Percentiles rank a stretch among this genome's conserved stretches.
Conservation (phyloP, 768 basidiomycete species). For the Multifurca ochricompacta region DNA sequence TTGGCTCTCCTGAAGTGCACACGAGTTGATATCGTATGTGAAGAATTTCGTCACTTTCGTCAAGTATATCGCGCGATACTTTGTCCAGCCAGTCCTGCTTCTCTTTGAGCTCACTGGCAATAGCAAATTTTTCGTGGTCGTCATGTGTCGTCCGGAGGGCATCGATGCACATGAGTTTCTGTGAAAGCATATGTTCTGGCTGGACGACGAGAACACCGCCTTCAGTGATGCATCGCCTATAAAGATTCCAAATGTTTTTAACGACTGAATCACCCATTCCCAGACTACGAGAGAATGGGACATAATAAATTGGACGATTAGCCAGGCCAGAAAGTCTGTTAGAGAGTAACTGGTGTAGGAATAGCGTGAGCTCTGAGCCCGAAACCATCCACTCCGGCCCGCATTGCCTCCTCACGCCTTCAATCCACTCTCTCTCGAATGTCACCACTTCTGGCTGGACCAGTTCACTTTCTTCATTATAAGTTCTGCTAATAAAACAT, state of each 20-base stretch:
- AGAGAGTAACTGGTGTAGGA: constrained; percentile 38
- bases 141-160: constrained; percentile 19
- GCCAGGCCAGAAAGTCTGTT: constrained; percentile 35
- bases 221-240: constrained; percentile 32
- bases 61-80: constrained; percentile 9
- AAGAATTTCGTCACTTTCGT: constrained; percentile 31
- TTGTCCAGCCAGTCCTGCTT: not conserved
- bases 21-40: constrained; percentile 41
- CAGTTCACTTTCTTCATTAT: too few relatives aligned
- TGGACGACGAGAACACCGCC: constrained; percentile 42
- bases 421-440: too few relatives aligned
- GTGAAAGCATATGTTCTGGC: constrained; percentile 48
- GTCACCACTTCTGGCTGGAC: too few relatives aligned
- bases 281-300: constrained; percentile 42
- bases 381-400: too few relatives aligned
- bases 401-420: too few relatives aligned
- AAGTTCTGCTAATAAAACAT: too few relatives aligned
- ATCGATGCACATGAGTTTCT: constrained; percentile 41
- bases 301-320: constrained; percentile 38
- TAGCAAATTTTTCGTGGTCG: constrained; percentile 27
- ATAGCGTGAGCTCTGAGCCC: too few relatives aligned
- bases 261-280: constrained; percentile 20
- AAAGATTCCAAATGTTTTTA: constrained; percentile 26
- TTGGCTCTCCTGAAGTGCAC: constrained; percentile 35
- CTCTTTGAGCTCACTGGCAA: constrained; percentile 33